Evolutionary conservation across 495 filamentous ascomycete genomes (phyloP).

Genomic region (Tuber indicum): DNA sequence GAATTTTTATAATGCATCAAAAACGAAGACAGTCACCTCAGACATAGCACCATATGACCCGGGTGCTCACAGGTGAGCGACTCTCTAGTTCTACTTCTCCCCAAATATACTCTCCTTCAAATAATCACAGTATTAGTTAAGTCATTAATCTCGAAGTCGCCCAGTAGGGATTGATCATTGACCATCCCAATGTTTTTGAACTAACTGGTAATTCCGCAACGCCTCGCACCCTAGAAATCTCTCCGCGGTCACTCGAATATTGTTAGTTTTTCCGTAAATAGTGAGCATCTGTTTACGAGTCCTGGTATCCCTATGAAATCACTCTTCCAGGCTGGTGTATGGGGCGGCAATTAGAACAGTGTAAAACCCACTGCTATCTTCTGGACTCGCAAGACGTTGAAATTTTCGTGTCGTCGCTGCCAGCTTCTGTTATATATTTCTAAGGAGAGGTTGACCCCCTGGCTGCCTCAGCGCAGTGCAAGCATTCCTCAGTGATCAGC

Average conservation of each 20-base stretch:
- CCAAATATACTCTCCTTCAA: neutral
- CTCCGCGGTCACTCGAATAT: neutral
- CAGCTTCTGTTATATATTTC: neutral
- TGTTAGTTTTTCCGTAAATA: no score
- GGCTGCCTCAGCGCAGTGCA: neutral
- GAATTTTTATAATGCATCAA: neutral
- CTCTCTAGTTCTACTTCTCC: neutral
- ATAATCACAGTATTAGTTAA: neutral
- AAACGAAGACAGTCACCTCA: neutral
- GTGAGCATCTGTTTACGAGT: neutral
- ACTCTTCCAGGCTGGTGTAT: neutral
- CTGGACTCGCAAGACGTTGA: neutral
- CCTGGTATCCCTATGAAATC: neutral
- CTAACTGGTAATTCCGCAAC: neutral
- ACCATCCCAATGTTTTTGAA: neutral
- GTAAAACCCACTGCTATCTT: neutral
- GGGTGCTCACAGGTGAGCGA: neutral
- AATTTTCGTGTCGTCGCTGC: neutral
- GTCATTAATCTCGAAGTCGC: no score
- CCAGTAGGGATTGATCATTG: neutral
- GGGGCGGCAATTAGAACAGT: neutral
- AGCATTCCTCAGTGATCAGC: neutral
- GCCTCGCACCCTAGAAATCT: neutral
- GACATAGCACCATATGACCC: neutral
- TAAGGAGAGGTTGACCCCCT: neutral